Percentiles rank a stretch among this genome's conserved stretches.
phyloP scores from a whole-genome alignment of 2,329 filamentous ascomycete species.

The Rhinocladiella mackenziei region DNA sequence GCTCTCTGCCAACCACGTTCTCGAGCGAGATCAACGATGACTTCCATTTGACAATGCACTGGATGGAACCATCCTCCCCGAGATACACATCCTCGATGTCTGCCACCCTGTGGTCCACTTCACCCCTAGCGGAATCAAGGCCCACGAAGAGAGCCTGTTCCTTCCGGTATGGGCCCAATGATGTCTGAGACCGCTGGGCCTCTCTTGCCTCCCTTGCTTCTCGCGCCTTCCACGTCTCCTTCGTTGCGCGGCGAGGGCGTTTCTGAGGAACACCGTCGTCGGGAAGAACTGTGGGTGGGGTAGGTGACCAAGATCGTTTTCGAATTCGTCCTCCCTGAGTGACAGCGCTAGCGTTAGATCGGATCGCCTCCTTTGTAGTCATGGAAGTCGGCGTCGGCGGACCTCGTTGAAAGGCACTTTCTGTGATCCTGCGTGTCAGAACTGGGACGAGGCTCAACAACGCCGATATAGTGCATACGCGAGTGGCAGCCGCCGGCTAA shows the following conservation, averaged over 20 bases:
- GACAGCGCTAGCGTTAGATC: conserved; percentile 1
- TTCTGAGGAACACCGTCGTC: conserved; percentile 6
- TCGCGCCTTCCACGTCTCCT: conserved; percentile 9
- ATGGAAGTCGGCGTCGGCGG: too few relatives aligned
- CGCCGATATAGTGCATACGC: conserved; percentile 1
- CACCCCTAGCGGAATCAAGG: neutral
- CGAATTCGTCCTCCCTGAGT: conserved; percentile 3
- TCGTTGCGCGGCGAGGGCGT: conserved; percentile 8
- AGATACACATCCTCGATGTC: too few relatives aligned
- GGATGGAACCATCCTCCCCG: conserved; percentile 8
- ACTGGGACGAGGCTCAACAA: conserved; percentile 1
- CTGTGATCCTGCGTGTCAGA: too few relatives aligned
- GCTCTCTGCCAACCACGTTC: conserved; percentile 1
- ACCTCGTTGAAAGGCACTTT: too few relatives aligned
- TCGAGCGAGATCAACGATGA: conserved; percentile 2
- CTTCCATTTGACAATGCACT: conserved; percentile 8
- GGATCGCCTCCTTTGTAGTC: too few relatives aligned
- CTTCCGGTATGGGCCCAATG: neutral
- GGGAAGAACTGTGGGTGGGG: conserved; percentile 3
- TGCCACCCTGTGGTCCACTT: neutral
- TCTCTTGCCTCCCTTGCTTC: conserved; percentile 2
- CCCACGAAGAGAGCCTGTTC: conserved; percentile 1
- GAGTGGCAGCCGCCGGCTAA: too few relatives aligned
- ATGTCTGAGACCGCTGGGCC: neutral
- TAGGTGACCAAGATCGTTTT: conserved; percentile 10